Percentiles rank a stretch among this genome's conserved stretches.
These are phyloP conservation scores for Volutella citrinella DNA, from an alignment of 2,329 filamentous ascomycete genomes.

Conservation along the genomic window DNA sequence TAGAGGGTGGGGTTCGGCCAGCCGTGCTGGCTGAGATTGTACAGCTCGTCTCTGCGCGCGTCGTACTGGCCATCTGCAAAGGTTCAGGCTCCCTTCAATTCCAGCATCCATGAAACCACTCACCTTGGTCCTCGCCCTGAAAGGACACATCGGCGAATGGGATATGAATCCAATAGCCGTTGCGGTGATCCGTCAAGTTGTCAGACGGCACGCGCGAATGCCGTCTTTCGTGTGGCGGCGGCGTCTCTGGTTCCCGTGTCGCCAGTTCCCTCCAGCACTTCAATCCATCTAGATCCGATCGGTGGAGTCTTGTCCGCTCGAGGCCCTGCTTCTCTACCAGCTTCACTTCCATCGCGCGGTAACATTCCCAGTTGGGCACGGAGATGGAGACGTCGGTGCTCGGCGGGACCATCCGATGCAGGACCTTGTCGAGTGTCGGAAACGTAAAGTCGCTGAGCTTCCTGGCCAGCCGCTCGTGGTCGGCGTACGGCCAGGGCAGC, in stretches of 20 bases:
- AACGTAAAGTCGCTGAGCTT: conserved; percentile 7
- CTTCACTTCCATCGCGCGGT: conserved; percentile 11
- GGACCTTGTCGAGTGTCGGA: conserved; percentile 11
- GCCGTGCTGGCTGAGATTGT: no score
- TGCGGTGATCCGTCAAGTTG: background rate
- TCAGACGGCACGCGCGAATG: no score
- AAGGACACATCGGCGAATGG: conserved; percentile 11
- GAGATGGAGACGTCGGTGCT: conserved; percentile 14
- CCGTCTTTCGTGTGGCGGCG: no score
- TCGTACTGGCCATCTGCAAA: conserved; percentile 4
- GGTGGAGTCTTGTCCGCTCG: conserved; percentile 10
- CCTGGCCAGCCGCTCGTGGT: conserved; percentile 6
- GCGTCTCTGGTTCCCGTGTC: background rate
- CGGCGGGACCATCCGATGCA: conserved; percentile 10
- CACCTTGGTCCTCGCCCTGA: conserved; percentile 4
- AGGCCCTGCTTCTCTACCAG: conserved; percentile 12
- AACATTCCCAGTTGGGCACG: conserved; percentile 16
- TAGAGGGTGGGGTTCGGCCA: no score
- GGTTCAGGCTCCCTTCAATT: background rate
- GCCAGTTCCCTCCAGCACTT: conserved; percentile 16
- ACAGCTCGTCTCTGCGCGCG: conserved; percentile 8
- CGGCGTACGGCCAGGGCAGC: conserved; percentile 13
- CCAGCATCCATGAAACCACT: background rate
- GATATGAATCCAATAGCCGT: conserved; percentile 17
- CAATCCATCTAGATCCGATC: conserved; percentile 14